Base-by-base conservation (phyloP, 1,284 basidiomycete species). In the Ganoderma sinense region DNA sequence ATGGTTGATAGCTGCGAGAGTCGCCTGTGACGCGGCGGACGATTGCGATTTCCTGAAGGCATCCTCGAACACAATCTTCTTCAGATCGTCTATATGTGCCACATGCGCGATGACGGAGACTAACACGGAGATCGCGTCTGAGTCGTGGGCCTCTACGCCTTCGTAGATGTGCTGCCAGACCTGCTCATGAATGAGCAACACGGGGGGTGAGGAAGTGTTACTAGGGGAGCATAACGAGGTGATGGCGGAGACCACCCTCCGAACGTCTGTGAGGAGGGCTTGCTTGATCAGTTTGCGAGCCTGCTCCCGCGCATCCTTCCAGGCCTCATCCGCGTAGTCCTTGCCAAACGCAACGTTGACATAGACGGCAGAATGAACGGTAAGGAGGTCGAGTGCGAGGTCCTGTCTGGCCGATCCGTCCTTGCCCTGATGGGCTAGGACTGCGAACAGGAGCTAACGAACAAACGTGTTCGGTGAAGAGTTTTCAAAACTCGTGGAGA, bases 101-200 rank as follows among this genome's bases (percentile, higher is more conserved):
- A 87, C 85, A 29, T 83, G 83, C 0, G 91, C 84, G 5, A 92
- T 80, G 1, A 89, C 82, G 23, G 84, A 80, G 56, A 96, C 81
- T 39, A 96, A 78, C 39, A 82, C 82, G 8, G 85, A 84, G 40
- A 92, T 83, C 0, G 87, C 91, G 26, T 87, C 84, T 5, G 82
- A 78, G 75, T 95, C 93, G 41, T 81, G 83, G 16, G 87, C 85
- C 55, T 87, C 84, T 3, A 95, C 77, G 4, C 83, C 82, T 13
- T 86, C 83, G 76, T 93, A 96, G 2, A 89, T 82, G 71, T 85
- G 87, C 61, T 81, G 83, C 96, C 96, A 97, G 36, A 94, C 80
- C 59, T 87, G 86, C 51, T 86, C 84, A 45, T 87, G 86, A 53
- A 90, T 81, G 20, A 79, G 74, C 23, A 23, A 53, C 14, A 68